Evolutionary conservation across 2,329 filamentous ascomycete genomes (phyloP), one percentile per base, ranked within the genome.

Genomic region (Botrytis elliptica): DNA sequence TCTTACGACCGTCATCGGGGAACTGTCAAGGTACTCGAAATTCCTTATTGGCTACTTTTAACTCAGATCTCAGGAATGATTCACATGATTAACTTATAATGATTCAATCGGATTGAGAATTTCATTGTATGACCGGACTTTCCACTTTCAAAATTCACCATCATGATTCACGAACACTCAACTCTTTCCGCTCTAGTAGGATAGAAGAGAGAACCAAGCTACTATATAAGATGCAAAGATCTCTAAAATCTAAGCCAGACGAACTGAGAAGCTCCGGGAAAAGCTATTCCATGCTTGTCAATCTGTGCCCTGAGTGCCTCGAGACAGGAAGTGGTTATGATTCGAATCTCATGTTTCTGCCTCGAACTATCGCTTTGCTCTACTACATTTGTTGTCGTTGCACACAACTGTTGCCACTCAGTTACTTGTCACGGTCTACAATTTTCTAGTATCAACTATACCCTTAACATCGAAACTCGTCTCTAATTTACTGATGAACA

Each of bases 351-450:
- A 16, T 52, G 2, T n/a, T n/a, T 25, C 12, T n/a, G 25, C 25
- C 25, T 52, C 25, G 25, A n/a, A 52, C 0, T 7, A 3, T 52
- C 25, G 16, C 25, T n/a, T n/a, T 52, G 25, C 49, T n/a, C 10
- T 52, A 25, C 2, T 20, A 52, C 5, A n/a, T 14, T 16, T 7
- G 10, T 16, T 52, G 49, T 52, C 25, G 1, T 14, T 52, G 9
- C 9, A n/a, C 10, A n/a, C 0, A n/a, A n/a, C 1, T 7, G 3
- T 2, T 4, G 16, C 25, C 25, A 3, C 10, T 4, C 33, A 33
- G 33, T 33, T 33, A n/a, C 1, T 14, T n/a, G 3, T 38, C 10
- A 16, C 8, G 16, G 14, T 60, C 20, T 52, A 12, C 16, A n/a
- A 52, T 14, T 3, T 0, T 52, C 16, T 6, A 52, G 12, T 52